Percentiles rank a stretch among this genome's conserved stretches.
phyloP scores from a whole-genome alignment of 192 early-diverging fungal species.

The Coemansia sp. region DNA sequence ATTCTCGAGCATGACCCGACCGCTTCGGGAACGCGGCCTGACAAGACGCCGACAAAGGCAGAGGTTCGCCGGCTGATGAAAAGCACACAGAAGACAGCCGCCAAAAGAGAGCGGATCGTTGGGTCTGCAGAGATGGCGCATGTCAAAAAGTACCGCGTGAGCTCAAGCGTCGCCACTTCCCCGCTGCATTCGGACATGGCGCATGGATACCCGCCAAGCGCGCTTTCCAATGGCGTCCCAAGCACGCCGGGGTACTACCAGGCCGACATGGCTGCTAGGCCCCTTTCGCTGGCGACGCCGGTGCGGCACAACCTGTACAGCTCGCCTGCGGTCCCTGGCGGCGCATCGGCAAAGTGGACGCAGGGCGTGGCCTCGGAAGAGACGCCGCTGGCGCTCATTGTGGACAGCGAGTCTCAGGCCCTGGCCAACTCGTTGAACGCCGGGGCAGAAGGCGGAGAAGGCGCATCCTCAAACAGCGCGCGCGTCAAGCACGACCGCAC shows the following conservation, averaged over 20 bases:
- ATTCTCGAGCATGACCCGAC: constrained; percentile 77
- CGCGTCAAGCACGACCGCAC: constrained; percentile 63
- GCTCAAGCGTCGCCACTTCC: constrained; percentile 38
- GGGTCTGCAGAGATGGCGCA: background rate
- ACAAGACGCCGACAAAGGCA: constrained; percentile 60
- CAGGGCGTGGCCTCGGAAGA: constrained; percentile 19
- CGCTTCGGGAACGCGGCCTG: constrained; percentile 48
- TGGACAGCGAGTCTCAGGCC: constrained; percentile 6
- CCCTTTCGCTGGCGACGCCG: constrained; percentile 15
- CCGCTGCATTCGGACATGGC: constrained; percentile 40
- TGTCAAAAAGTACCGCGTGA: constrained; percentile 18
- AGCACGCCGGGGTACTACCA: constrained; percentile 26
- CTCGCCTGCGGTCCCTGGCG: constrained; percentile 13
- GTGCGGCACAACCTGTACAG: constrained; percentile 27
- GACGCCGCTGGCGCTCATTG: constrained; percentile 30
- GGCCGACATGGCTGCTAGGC: constrained; percentile 9
- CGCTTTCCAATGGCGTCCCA: constrained; percentile 19
- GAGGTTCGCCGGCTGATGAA: constrained; percentile 36
- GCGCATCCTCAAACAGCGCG: constrained; percentile 6
- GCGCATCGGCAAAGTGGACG: constrained; percentile 10
- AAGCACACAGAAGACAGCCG: constrained; percentile 22
- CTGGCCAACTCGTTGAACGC: background rate
- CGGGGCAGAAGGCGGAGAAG: background rate
- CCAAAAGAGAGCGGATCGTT: constrained; percentile 17
- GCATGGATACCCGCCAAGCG: constrained; percentile 11